Base-by-base conservation (phyloP, 352 stramenopile species). In the Pythium aristosporum region DNA sequence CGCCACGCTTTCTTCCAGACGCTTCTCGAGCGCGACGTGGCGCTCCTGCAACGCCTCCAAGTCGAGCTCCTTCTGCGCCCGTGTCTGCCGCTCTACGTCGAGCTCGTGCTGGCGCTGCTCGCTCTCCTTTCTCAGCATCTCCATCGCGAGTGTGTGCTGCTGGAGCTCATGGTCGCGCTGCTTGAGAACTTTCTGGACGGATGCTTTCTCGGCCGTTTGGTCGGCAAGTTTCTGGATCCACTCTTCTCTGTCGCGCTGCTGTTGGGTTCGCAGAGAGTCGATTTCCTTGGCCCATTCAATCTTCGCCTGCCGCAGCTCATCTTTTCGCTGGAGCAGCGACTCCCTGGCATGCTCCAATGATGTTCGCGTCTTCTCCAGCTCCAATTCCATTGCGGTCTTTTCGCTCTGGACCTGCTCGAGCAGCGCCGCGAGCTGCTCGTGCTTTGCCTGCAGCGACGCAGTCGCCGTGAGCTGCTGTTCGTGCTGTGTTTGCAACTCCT, bases 221-320 rank as follows among this genome's bases (percentile, higher is more conserved):
- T 91, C 83, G 5, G 80, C 82, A 25, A 85, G 60, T 16, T 77
- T 77, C 39, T 80, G 71, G 50, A 92, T 91, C 79, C 75, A 89
- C 21, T 72, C 60, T 57, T 91, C 85, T 34, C 75, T 79, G 23
- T 92, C 75, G 10, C 56, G 36, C 23, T 82, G 76, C 20, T 89
- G 72, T 0, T 59, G 63, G 5, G 11, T 51, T 10, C 74, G 79
- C 51, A 82, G 52, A 10, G 44, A 28, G 3, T 84, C 72, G 5
- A 87, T 28, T 50, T 89, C 62, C 5, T 71, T 58, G 18, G 42
- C 65, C 20, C 87, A 68, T 11, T 82, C 68, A n/a, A 72, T 68
- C 52, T 76, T 79, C 3, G 63, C 67, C 43, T 64, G 59, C 6
- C 68, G 61, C n/a, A 74, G 60, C 21, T 80, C 72, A 0, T 63